phyloP scores from a whole-genome alignment of 176 grass and related monocot species.

The Stipa capillata region DNA sequence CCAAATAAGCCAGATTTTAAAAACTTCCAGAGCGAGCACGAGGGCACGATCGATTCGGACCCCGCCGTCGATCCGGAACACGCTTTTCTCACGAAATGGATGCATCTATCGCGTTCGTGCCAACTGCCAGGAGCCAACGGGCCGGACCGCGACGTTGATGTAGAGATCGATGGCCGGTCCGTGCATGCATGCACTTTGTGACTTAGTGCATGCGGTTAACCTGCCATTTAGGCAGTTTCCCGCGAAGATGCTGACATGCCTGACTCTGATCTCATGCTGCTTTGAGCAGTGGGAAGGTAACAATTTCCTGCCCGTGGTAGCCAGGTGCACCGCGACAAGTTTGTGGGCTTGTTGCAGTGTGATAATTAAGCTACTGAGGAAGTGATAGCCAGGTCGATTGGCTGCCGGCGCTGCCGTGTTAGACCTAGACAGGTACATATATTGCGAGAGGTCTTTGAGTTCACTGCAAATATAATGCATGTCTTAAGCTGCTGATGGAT shows the following conservation, averaged over 20 bases:
- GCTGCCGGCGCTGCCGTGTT: no score
- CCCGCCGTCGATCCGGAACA: background rate
- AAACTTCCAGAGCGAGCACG: no score
- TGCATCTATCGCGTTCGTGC: background rate
- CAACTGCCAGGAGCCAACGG: background rate
- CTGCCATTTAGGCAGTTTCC: background rate
- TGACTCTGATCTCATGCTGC: background rate
- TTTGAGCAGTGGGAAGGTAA: background rate
- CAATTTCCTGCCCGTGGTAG: background rate
- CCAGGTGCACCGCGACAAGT: background rate
- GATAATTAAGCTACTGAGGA: background rate
- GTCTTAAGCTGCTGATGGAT: no score
- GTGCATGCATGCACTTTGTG: background rate
- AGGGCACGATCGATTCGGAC: no score
- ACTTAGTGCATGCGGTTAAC: background rate
- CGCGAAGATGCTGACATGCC: background rate
- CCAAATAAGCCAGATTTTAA: no score
- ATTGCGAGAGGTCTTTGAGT: no score
- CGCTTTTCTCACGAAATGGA: background rate
- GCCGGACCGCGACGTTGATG: slow-evolving; percentile 8
- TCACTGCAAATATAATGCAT: no score
- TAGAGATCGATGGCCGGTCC: background rate
- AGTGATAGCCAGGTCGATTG: background rate
- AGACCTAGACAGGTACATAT: no score
- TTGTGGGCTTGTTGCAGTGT: background rate